Conservation (phyloP, 768 basidiomycete genomes). For the Ramaria sp. region DNA sequence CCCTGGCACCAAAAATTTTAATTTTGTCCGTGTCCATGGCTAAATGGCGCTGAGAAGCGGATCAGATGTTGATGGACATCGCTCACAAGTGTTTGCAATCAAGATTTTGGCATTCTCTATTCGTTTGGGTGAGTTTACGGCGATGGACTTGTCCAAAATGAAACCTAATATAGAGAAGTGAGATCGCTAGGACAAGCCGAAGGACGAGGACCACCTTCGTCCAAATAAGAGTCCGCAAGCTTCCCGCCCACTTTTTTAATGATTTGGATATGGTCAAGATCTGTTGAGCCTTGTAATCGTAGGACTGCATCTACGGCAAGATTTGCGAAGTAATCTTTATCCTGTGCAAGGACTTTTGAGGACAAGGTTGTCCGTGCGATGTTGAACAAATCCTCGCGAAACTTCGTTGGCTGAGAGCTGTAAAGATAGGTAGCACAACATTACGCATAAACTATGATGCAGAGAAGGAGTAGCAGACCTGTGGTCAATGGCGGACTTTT, state of each 20-base stretch:
- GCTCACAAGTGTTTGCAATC: slow-evolving; percentile 94
- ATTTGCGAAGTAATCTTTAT: slow-evolving; percentile 97
- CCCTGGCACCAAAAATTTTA: slow-evolving; percentile 95
- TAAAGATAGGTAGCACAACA: neutral
- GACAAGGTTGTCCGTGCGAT: slow-evolving; percentile 94
- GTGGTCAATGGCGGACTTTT: slow-evolving; percentile 74
- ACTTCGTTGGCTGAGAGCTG: slow-evolving; percentile 60
- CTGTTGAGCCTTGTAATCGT: slow-evolving; percentile 84
- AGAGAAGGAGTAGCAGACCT: slow-evolving; percentile 50
- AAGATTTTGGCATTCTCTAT: slow-evolving; percentile 92
- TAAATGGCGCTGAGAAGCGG: slow-evolving; percentile 19
- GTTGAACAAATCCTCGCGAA: slow-evolving; percentile 88
- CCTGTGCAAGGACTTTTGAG: slow-evolving; percentile 91
- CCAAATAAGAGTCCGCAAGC: slow-evolving; percentile 94
- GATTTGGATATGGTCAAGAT: slow-evolving; percentile 96
- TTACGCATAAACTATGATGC: neutral
- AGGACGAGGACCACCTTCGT: slow-evolving; percentile 54
- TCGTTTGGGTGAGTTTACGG: slow-evolving; percentile 88
- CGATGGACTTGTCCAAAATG: slow-evolving; percentile 94
- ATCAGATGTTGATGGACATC: neutral
- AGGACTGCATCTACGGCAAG: slow-evolving; percentile 96
- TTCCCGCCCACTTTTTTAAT: slow-evolving; percentile 99
- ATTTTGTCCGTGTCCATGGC: slow-evolving; percentile 99
- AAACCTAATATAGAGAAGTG: slow-evolving; percentile 29
- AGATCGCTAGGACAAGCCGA: neutral